phyloP scores from a whole-genome alignment of 495 filamentous ascomycete species.

The Neurospora tetrasperma region DNA sequence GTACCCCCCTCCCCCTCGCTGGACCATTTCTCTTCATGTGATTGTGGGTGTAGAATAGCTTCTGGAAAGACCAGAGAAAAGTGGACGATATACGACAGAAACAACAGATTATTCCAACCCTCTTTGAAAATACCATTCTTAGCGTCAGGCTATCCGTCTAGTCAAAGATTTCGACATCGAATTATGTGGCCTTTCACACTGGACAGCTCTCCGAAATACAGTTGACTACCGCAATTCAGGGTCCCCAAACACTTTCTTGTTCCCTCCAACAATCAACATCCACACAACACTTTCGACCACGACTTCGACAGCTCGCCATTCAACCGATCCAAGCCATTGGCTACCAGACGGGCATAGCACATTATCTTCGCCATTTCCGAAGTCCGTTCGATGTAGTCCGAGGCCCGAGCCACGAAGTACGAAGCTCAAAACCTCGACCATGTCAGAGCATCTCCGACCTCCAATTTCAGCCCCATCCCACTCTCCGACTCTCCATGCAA shows the following conservation, averaged over 20 bases:
- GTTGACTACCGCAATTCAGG: neutral
- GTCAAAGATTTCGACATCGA: neutral
- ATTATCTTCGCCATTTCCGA: neutral
- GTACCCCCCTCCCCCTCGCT: neutral
- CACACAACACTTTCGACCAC: neutral
- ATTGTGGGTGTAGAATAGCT: neutral
- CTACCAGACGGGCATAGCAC: neutral
- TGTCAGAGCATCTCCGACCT: constrained; percentile 32
- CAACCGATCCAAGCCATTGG: neutral
- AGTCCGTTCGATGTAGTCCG: constrained; percentile 7
- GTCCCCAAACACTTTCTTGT: neutral
- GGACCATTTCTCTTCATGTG: neutral
- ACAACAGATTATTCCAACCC: neutral
- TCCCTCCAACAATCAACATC: neutral
- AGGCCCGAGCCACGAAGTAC: neutral
- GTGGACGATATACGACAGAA: neutral
- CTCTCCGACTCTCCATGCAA: constrained; percentile 1
- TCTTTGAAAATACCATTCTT: neutral
- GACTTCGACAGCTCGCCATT: neutral
- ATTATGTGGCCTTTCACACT: neutral
- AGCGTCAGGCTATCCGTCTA: neutral
- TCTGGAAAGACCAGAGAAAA: neutral
- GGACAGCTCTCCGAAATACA: neutral
- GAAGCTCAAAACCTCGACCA: constrained; percentile 9
- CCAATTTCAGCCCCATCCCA: constrained; percentile 1